Percentiles rank a stretch among this genome's conserved stretches.
phyloP scores from a whole-genome alignment of 2,329 filamentous ascomycete genomes.

The Diaporthe citriasiana region DNA sequence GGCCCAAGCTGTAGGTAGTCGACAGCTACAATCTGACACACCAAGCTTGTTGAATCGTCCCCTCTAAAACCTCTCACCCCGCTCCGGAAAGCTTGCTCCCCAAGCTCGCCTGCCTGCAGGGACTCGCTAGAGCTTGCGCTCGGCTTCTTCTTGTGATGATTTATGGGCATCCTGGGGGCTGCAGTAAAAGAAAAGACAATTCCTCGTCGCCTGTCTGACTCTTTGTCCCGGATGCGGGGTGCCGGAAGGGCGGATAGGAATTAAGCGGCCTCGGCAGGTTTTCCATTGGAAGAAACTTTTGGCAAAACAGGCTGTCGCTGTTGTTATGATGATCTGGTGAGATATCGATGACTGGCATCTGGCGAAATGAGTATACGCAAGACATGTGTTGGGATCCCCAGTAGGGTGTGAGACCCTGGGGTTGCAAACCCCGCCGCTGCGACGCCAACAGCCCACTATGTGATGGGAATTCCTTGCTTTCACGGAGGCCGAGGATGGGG shows the following conservation, averaged over 20 bases:
- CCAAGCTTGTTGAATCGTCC: conserved; percentile 20
- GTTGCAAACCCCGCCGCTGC: conserved; percentile 18
- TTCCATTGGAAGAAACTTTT: background rate
- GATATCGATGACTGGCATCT: conserved; percentile 21
- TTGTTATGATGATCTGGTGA: conserved; percentile 7
- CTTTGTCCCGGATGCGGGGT: background rate
- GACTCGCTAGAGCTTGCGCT: conserved; percentile 15
- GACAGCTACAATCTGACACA: background rate
- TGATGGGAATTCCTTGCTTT: conserved; percentile 32
- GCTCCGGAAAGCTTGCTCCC: conserved; percentile 14
- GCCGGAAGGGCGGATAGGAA: background rate
- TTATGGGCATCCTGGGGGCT: conserved; percentile 2
- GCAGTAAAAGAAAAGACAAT: conserved; percentile 9
- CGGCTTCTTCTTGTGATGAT: background rate
- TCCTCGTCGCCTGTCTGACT: background rate
- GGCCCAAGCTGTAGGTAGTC: background rate
- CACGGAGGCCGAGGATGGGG: conserved; percentile 19
- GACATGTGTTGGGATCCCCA: conserved; percentile 5
- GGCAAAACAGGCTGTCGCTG: background rate
- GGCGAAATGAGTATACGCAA: conserved; percentile 18
- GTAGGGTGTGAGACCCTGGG: conserved; percentile 1
- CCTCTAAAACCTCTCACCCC: conserved; percentile 20
- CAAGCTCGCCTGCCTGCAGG: background rate
- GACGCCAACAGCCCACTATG: background rate
- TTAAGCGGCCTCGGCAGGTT: background rate